Evolutionary conservation across 2,329 filamentous ascomycete species (phyloP).

Genomic region (Chlorencoelia australis): DNA sequence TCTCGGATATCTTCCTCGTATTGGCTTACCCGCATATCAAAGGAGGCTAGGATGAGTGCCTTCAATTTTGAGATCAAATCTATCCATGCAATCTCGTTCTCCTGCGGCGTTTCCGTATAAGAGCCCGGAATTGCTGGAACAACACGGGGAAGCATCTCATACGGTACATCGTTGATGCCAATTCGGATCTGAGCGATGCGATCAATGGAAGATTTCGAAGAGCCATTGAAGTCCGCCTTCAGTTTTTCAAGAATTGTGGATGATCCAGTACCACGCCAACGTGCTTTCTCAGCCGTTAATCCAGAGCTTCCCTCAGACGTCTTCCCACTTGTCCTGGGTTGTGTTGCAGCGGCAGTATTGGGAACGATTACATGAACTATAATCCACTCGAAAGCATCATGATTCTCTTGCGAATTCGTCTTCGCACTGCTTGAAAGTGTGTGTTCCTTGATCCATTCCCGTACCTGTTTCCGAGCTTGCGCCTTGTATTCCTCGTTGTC

Average conservation of each 20-base stretch:
- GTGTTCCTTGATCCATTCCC: constrained; percentile 83
- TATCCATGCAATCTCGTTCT: constrained; percentile 71
- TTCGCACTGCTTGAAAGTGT: constrained; percentile 49
- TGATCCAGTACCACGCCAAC: constrained; percentile 69
- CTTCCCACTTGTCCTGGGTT: constrained; percentile 55
- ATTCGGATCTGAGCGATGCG: constrained; percentile 80
- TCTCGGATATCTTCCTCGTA: constrained; percentile 97
- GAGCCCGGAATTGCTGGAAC: constrained; percentile 53
- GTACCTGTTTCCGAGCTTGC: constrained; percentile 63
- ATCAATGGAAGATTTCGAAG: constrained; percentile 61
- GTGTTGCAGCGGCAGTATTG: constrained; percentile 69
- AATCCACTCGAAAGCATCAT: constrained; percentile 94
- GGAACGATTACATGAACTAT: constrained; percentile 88
- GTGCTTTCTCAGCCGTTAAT: constrained; percentile 56
- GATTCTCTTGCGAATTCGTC: constrained; percentile 68
- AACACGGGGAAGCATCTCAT: constrained; percentile 51
- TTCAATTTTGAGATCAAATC: constrained; percentile 84
- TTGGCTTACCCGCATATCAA: constrained; percentile 81
- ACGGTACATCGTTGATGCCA: constrained; percentile 57
- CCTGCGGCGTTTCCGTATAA: constrained; percentile 62
- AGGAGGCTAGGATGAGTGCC: constrained; percentile 74
- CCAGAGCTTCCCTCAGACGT: constrained; percentile 40
- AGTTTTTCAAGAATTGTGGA: constrained; percentile 84
- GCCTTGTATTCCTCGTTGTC: constrained; percentile 91
- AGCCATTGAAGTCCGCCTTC: constrained; percentile 78